Base-by-base conservation (phyloP, 2,329 filamentous ascomycete genomes). In the Neonectria coccinea region DNA sequence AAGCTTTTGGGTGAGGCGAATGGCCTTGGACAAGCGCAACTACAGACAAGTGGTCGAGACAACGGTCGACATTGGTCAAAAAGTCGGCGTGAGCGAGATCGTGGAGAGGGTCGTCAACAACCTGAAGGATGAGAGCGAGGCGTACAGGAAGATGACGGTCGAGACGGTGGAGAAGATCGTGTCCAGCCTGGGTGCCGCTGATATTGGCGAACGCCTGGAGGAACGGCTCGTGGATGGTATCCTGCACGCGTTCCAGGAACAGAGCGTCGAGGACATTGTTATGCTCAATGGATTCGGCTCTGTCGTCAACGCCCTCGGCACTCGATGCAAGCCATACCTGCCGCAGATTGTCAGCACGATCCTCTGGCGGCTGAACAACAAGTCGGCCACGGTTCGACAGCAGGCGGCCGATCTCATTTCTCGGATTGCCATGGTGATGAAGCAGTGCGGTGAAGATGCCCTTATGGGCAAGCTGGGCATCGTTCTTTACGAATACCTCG, bases 81-180 rank as follows among this genome's bases (percentile, higher is more conserved):
- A 99, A 80, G 95, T 98, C n/a, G 96, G 96, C 45, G 94, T 94
- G 58, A 91, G 94, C 71, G 95, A 98, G 83, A 98, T 99, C 64
- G 85, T 98, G 4, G 93, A 97, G 79, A 87, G 94, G 51, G 92
- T 98, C 62, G 96, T 98, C 56, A 92, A 89, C 81, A 97, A 99
- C 77, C 87, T 99, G 71, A 99, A 99, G 80, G 96, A 99, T 76
- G 96, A 99, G 80, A 97, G 92, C 78, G 96, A 99, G 78, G 91
- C 95, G 1, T 99, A 99, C 80, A 91, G 96, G 54, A 98, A 98
- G 85, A 99, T 99, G 96, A 97, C 96, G 0, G 92, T 99, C 36
- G 96, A 99, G 83, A 98, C 96, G 0, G 89, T 98, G 9, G 96
- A 99, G 82, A 99, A 98, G 82, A 89, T 98, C 52, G 92, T 99